phyloP scores from a whole-genome alignment of 2,329 filamentous ascomycete species.

The Elsinoe ampelina region DNA sequence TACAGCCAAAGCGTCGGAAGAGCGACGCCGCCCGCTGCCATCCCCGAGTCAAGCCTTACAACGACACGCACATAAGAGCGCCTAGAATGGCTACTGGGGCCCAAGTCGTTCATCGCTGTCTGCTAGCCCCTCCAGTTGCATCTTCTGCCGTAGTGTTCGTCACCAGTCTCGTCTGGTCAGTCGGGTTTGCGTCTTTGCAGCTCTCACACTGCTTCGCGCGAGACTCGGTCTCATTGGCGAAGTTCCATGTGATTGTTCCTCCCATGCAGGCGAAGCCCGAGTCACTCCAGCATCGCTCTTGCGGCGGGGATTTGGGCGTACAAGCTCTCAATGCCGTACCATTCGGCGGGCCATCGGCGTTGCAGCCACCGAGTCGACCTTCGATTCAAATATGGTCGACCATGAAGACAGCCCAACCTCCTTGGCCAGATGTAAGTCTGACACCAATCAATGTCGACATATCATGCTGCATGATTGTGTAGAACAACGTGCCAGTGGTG shows the following conservation, averaged over 20 bases:
- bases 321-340: not conserved
- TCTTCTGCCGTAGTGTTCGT: not conserved
- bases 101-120: not conserved
- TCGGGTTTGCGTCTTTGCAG: not conserved
- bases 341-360: not conserved
- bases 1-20: too few species aligned
- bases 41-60: not conserved
- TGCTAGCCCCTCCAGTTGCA: not conserved
- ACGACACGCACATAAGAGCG: not conserved
- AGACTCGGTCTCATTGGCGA: not conserved
- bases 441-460: not conserved
- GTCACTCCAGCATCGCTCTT: not conserved
- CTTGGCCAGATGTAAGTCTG: not conserved
- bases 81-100: not conserved
- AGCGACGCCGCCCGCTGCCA: too few species aligned
- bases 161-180: not conserved
- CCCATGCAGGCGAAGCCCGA: not conserved
- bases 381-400: not conserved
- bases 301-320: not conserved
- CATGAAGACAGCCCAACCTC: not conserved
- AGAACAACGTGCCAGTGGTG: not conserved
- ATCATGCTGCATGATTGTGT: not conserved
- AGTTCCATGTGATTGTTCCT: not conserved
- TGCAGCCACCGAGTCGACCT: not conserved
- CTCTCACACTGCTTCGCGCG: not conserved